Evolutionary conservation across 805 yeast genomes (phyloP).

Genomic region (Middelhovenomyces tepae): DNA sequence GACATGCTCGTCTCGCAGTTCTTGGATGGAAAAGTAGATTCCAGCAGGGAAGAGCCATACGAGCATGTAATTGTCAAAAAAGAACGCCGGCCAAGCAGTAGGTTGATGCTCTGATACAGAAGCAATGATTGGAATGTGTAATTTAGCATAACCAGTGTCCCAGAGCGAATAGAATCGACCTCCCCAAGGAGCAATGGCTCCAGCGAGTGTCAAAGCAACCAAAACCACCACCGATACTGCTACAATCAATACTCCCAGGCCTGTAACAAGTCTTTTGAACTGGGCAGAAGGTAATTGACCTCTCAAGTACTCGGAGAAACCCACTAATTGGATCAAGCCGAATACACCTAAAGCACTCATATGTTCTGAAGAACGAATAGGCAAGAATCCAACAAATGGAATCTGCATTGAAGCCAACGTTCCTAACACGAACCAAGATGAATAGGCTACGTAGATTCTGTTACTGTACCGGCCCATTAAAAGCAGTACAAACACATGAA

Average conservation of each 20-base stretch:
- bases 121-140: conserved; percentile 97
- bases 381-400: conserved; percentile 96
- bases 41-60: conserved; percentile 99
- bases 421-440: conserved; percentile 95
- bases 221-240: conserved; percentile 61
- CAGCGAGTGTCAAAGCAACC: conserved; percentile 74
- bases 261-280: conserved; percentile 45
- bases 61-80: conserved; percentile 84
- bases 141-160: conserved; percentile 97
- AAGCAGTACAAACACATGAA: conserved; percentile 83
- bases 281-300: conserved; percentile 61
- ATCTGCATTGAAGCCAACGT: conserved; percentile 99
- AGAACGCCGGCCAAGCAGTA: conserved; percentile 99
- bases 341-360: conserved; percentile 98
- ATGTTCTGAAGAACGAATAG: conserved; percentile 94
- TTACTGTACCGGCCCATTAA: conserved; percentile 90
- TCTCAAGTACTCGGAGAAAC: conserved; percentile 74
- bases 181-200: conserved; percentile 98
- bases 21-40: conserved; percentile 81
- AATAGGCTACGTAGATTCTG: conserved; percentile 78
- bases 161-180: conserved; percentile 97
- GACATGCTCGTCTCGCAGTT: conserved; percentile 82
- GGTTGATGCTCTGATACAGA: conserved; percentile 99
- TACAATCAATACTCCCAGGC: conserved; percentile 49
- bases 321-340: conserved; percentile 86